Evolutionary conservation across 192 early-diverging fungal species (phyloP), one percentile per base, ranked within the genome.

Genomic region (Helicostylum pulchrum): DNA sequence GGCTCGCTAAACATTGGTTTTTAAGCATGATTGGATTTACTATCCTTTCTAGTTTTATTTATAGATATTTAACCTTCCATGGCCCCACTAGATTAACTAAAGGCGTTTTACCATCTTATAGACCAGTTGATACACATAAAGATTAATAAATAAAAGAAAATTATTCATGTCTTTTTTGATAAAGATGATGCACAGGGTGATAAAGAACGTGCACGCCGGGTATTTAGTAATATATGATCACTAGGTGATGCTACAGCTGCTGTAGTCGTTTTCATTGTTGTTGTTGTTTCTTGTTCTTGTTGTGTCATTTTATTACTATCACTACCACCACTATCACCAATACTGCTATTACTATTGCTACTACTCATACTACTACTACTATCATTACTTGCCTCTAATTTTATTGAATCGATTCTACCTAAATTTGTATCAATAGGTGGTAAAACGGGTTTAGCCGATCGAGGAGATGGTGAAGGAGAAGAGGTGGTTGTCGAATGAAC

Each of bases 371-470:
- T 30, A 12, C 51, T 10, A 30, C 23, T 26, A 20, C 21, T 23
- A 23, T 51, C 4, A 23, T 20, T 21, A 6, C 21, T 21, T 3
- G 21, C 52, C 14, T 26, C 19, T 21, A 15, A 21, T 53, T 14
- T 11, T 26, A 30, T 23, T 7, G 2, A 23, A 51, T 56, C 54
- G 7, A 51, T 51, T 26, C 61, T 26, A 12, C 61, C 61, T 10
- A 68, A 23, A 32, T 26, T 68, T 5, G 66, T 68, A 55, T 68
- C 59, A 62, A 68, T 68, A 3, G 66, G 66, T 15, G 66, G 66
- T 15, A 68, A 53, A 32, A 61, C 50, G 19, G 66, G 66, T 20
- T 68, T 68, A 30, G 17, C 59, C 8, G 66, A 68, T 36, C 66
- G 26, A 20, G 66, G 61, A 36, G 61, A 62, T 10, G 46, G 31